phyloP scores from a whole-genome alignment of 495 filamentous ascomycete species.

The Ramalina intermedia region DNA sequence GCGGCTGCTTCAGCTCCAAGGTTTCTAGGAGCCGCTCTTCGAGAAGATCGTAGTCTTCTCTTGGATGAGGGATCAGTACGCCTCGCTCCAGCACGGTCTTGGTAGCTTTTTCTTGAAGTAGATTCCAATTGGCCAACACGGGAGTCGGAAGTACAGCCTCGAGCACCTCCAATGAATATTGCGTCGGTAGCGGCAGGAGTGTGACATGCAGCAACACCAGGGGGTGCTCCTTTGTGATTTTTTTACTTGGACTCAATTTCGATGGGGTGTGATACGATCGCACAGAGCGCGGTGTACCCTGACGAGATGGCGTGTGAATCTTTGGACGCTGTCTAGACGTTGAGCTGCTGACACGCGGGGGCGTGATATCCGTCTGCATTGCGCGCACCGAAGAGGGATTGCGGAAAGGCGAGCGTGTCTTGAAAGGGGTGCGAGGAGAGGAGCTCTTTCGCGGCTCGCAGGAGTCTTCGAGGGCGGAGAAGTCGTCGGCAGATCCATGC shows the following conservation, averaged over 20 bases:
- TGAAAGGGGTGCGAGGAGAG: slow-evolving; percentile 14
- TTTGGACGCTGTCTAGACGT: slow-evolving; percentile 23
- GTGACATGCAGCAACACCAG: slow-evolving; percentile 83
- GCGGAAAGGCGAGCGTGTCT: slow-evolving; percentile 34
- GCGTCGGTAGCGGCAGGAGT: slow-evolving; percentile 54
- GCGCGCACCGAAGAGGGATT: slow-evolving; percentile 63
- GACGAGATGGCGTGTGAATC: slow-evolving; percentile 13
- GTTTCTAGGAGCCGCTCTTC: slow-evolving; percentile 87
- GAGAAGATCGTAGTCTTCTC: slow-evolving; percentile 78
- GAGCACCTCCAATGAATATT: slow-evolving; percentile 50
- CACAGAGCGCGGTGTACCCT: slow-evolving; percentile 12
- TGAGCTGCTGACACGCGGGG: slow-evolving; percentile 35
- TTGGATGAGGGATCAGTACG: slow-evolving; percentile 74
- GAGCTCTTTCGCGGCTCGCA: neutral
- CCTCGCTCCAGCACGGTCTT: slow-evolving; percentile 74
- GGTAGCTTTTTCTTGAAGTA: slow-evolving; percentile 59
- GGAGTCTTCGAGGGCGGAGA: slow-evolving; percentile 11
- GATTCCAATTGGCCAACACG: slow-evolving; percentile 56
- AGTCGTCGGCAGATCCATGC: slow-evolving; percentile 11
- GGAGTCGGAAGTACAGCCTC: slow-evolving; percentile 40
- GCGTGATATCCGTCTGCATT: slow-evolving; percentile 63
- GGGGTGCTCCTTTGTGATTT: slow-evolving; percentile 50
- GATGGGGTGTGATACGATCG: slow-evolving; percentile 16
- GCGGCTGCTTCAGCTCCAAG: slow-evolving; percentile 58
- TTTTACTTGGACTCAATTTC: slow-evolving; percentile 19